phyloP scores from a whole-genome alignment of 2,329 filamentous ascomycete genomes.

The Phaeoacremonium minimum region DNA sequence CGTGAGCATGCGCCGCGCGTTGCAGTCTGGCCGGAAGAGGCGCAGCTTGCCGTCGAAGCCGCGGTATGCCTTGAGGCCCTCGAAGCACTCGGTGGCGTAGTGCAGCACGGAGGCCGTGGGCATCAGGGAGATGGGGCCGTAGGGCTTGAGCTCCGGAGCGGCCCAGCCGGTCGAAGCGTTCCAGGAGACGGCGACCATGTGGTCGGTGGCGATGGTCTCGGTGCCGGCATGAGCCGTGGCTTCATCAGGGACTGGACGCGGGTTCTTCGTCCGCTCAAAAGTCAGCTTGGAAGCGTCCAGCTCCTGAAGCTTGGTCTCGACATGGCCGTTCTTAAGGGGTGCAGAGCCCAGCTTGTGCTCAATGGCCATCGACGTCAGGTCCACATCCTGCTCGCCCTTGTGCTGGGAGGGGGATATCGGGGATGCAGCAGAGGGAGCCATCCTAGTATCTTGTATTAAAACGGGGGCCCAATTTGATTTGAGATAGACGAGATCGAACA shows the following conservation, averaged over 20 bases:
- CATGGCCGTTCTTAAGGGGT: constrained; percentile 24
- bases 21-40: constrained; percentile 72
- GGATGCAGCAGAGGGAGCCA: constrained; percentile 21
- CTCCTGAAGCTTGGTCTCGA: constrained; percentile 46
- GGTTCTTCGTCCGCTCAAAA: constrained; percentile 45
- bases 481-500: neutral
- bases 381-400: constrained; percentile 37
- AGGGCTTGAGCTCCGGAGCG: constrained; percentile 69
- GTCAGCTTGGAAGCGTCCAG: constrained; percentile 60
- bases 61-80: constrained; percentile 78
- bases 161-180: constrained; percentile 63
- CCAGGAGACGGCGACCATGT: constrained; percentile 81
- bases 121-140: constrained; percentile 72
- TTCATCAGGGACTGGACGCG: constrained; percentile 48
- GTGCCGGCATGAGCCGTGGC: constrained; percentile 38
- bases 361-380: constrained; percentile 48
- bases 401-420: constrained; percentile 26
- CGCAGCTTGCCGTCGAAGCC: constrained; percentile 71
- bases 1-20: constrained; percentile 61
- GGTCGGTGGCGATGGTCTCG: constrained; percentile 69
- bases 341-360: constrained; percentile 38
- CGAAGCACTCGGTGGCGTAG: constrained; percentile 90
- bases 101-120: constrained; percentile 79
- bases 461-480: neutral
- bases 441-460: constrained; percentile 5